Evolutionary conservation across 176 grass and related monocot genomes (phyloP).

Genomic region (Puccinellia tenuiflora): DNA sequence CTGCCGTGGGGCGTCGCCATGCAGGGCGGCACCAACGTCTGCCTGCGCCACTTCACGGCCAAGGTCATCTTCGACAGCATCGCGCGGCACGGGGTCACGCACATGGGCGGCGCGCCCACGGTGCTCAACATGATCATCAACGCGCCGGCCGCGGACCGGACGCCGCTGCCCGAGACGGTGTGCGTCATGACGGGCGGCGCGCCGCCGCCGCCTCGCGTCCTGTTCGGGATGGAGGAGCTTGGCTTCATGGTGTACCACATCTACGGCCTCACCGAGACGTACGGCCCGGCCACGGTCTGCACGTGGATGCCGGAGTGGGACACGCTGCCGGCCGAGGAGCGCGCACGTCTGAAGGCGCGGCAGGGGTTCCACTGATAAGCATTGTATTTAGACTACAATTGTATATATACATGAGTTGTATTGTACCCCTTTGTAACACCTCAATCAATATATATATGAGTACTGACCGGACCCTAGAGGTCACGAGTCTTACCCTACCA

Average conservation of each 20-base stretch:
- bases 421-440: too few species aligned
- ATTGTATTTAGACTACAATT: too few species aligned
- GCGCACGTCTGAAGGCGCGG: constrained; percentile 30
- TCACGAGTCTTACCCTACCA: too few species aligned
- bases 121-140: constrained; percentile 49
- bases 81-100: constrained; percentile 30
- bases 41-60: constrained; percentile 32
- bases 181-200: constrained; percentile 47
- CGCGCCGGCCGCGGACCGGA: background rate
- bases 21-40: constrained; percentile 59
- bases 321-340: constrained; percentile 18
- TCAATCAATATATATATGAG: too few species aligned
- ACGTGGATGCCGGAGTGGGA: constrained; percentile 59
- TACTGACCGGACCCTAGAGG: too few species aligned
- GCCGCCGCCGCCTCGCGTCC: constrained; percentile 26
- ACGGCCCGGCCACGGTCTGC: constrained; percentile 35
- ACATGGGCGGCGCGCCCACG: constrained; percentile 47
- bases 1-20: constrained; percentile 47
- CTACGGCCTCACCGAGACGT: constrained; percentile 52
- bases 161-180: constrained; percentile 2
- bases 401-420: too few species aligned
- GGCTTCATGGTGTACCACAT: constrained; percentile 43
- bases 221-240: constrained; percentile 34
- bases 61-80: constrained; percentile 41
- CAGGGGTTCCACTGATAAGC: constrained; percentile 50